Base-by-base conservation (phyloP, 345 rosid genomes). In the Camelina sativa region DNA sequence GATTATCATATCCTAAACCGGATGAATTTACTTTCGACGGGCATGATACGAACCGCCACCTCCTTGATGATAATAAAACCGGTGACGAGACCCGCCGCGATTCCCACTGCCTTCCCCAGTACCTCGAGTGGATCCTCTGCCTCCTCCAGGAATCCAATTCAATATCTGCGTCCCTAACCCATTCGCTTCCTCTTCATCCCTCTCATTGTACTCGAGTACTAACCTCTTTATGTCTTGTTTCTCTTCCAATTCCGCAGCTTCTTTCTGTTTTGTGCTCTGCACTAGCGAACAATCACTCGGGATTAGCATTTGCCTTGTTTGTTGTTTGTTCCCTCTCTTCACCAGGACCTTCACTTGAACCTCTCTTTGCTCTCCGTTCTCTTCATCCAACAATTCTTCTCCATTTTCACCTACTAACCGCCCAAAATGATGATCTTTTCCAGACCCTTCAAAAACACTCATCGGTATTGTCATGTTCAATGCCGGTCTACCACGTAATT, bases 201-300 rank as follows among this genome's bases (percentile, higher is more conserved):
- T 84, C 65, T 95, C 99, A 65, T 92, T 92, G 78, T 92, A 95
- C 84, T 95, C 99, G 58, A 95, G 81, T 13, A 95, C 97, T 51
- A 88, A 86, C 84, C 99, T 91, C 86, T 95, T 95, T 57, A 95
- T 95, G 72, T 95, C 98, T 78, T 91, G 97, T 82, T 95, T 95
- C 85, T 95, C 99, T 85, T 92, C 99, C 32, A 92, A 73, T 62
- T 95, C 99, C 0, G 96, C 98, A 30, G 96, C 99, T 84, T 89
- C 99, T 79, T 89, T 92, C 94, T 92, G 99, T 81, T 92, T 92
- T 19, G 97, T 95, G 89, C 99, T 87, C 83, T 89, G 96, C 57
- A 92, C 85, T 25, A 95, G 91, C 1, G 90, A 80, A 79, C 88
- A 86, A 83, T 92, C 99, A 68, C 86, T 80, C 5, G 99, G 99